Conservation (phyloP, 2,329 filamentous ascomycete species). For the Pestalotiopsis sp. region DNA sequence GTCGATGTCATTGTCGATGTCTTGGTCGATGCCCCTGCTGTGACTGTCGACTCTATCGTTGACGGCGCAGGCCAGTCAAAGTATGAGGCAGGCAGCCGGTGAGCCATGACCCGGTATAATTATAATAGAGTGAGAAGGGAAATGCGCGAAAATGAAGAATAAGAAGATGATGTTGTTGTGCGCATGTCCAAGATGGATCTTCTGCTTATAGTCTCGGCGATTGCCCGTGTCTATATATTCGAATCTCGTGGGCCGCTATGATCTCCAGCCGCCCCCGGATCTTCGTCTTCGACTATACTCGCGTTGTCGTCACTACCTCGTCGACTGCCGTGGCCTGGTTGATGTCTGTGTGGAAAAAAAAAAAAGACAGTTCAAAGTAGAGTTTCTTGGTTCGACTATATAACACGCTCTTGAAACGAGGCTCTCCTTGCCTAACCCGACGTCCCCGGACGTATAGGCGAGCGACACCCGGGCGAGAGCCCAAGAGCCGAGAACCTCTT, state of each 20-base stretch:
- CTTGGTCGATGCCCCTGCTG: too few species aligned
- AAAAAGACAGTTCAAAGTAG: not conserved
- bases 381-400: not conserved
- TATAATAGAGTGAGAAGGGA: not conserved
- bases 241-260: not conserved
- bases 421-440: not conserved
- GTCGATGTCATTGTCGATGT: too few species aligned
- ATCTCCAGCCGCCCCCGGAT: not conserved
- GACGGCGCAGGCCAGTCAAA: not conserved
- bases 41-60: not conserved
- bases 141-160: not conserved
- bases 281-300: not conserved
- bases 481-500: too few species aligned
- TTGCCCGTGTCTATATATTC: not conserved
- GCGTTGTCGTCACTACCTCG: not conserved
- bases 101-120: not conserved
- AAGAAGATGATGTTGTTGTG: not conserved
- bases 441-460: not conserved
- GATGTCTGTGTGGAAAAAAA: not conserved
- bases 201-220: not conserved
- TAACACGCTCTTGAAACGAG: not conserved
- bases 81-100: slow-evolving; percentile 1
- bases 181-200: not conserved
- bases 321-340: not conserved
- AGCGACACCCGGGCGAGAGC: not conserved